Base-by-base conservation (phyloP, 2,329 filamentous ascomycete genomes). In the Anisogramma anomala region DNA sequence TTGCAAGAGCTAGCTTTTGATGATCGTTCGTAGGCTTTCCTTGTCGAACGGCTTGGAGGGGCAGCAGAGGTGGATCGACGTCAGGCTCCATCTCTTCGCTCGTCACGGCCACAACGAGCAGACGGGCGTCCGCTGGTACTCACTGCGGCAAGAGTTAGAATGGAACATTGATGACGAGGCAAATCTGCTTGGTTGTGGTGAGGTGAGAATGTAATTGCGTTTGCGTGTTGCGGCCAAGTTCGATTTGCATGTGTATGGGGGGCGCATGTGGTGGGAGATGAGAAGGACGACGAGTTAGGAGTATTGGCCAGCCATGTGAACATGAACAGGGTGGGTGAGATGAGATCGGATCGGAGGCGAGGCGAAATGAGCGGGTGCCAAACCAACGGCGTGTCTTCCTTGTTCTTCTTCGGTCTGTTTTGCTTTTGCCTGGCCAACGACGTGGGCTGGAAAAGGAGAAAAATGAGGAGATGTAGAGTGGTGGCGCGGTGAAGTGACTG, bases 21-120 rank as follows among this genome's bases (percentile, higher is more conserved):
- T 19, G n/a, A 14, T 38, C 22, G 9, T 5, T 14, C n/a, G 30
- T 11, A 25, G 44, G 41, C 22, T 9, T 31, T 17, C 28, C 35
- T 2, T 38, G 18, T 32, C 44, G 44, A 31, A 36, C 9, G 25
- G 36, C 44, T 27, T 47, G 44, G 20, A 44, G 41, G 7, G 44
- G 44, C 14, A 47, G 44, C 30, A 47, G 20, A 32, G 44, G 44
- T 20, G 44, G 41, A 18, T 47, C 44, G 30, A 19, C 33, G 32
- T 47, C 44, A 20, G 41, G 37, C 23, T 47, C 44, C 44, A 47
- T 47, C 31, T 47, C 44, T 47, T 47, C 41, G 38, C 44, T 41
- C 44, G 44, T 47, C 44, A 47, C 44, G 10, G 41, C 44, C 38
- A 23, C 22, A 32, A 30, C 33, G 41, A 34, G 44, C 44, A 47